Evolutionary conservation across 257 asterid species (phyloP).

Genomic region (Nicotiana benthamiana): DNA sequence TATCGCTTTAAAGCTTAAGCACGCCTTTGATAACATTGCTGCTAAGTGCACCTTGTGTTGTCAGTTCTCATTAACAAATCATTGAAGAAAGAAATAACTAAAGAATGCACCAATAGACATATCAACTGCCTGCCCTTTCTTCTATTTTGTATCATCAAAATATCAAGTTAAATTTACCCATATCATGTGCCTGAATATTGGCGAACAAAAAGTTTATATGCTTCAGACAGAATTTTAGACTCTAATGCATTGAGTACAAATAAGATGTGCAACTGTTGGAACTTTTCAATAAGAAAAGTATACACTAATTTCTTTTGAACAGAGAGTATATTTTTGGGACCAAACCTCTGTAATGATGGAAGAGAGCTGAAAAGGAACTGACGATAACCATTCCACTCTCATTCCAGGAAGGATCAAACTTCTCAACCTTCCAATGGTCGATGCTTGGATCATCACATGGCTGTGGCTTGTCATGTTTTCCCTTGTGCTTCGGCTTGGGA

Average conservation of each 20-base stretch:
- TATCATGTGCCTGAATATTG: background rate
- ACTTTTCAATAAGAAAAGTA: background rate
- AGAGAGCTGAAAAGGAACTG: constrained; percentile 66
- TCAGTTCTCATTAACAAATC: background rate
- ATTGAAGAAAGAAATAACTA: background rate
- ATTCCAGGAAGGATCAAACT: constrained; percentile 69
- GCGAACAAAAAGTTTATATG: background rate
- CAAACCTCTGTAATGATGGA: constrained; percentile 51
- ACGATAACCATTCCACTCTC: constrained; percentile 57
- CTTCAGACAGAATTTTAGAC: no score
- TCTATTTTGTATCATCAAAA: background rate
- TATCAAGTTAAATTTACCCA: background rate
- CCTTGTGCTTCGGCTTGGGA: constrained; percentile 38
- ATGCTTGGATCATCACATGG: constrained; percentile 67
- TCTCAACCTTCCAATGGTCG: constrained; percentile 71
- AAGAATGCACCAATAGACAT: background rate
- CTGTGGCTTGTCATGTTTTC: constrained; percentile 69
- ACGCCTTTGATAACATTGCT: no score
- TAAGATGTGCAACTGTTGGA: no score
- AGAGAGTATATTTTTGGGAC: background rate
- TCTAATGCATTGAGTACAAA: no score
- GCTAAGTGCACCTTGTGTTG: background rate
- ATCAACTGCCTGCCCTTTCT: background rate
- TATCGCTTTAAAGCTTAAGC: no score
- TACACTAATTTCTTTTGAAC: background rate